These are phyloP conservation scores for Casuarina cunninghamiana DNA, from an alignment of 306 rosid species.

Conservation along the genomic window DNA sequence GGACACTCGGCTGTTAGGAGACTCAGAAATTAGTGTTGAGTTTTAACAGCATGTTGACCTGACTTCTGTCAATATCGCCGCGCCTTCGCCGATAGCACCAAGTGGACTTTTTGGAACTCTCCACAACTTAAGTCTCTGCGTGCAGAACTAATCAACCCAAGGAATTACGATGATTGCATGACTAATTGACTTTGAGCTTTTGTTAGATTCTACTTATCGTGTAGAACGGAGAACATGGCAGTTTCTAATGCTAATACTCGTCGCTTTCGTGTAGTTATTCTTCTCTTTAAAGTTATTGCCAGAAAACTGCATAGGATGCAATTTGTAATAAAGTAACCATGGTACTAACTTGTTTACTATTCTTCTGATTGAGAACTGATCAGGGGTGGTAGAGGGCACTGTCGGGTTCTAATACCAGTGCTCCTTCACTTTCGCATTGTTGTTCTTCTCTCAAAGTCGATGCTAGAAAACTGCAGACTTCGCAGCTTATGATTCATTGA, in stretches of 20 bases:
- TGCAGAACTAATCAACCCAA: not conserved
- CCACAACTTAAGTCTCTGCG: not conserved
- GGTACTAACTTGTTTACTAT: too few relatives aligned
- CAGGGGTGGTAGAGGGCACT: too few relatives aligned
- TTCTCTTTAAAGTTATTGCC: too few relatives aligned
- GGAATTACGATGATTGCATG: not conserved
- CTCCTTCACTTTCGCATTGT: not conserved
- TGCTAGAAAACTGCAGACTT: too few relatives aligned
- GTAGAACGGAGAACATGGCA: too few relatives aligned
- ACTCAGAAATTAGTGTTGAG: not conserved
- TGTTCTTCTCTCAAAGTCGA: not conserved
- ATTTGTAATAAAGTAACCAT: too few relatives aligned
- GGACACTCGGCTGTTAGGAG: not conserved
- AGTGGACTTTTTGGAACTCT: not conserved
- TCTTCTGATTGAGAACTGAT: too few relatives aligned
- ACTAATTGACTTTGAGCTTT: not conserved
- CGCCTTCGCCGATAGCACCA: not conserved
- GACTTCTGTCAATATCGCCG: too few relatives aligned
- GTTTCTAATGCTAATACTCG: too few relatives aligned
- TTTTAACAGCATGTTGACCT: not conserved
- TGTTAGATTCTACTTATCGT: not conserved
- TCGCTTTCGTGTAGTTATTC: too few relatives aligned
- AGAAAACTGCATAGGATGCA: too few relatives aligned
- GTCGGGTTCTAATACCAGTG: not conserved
- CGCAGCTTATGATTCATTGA: too few relatives aligned